Evolutionary conservation across 352 stramenopile species (phyloP), one percentile per base, ranked within the genome.

Genomic region (Pythium coloratum): DNA sequence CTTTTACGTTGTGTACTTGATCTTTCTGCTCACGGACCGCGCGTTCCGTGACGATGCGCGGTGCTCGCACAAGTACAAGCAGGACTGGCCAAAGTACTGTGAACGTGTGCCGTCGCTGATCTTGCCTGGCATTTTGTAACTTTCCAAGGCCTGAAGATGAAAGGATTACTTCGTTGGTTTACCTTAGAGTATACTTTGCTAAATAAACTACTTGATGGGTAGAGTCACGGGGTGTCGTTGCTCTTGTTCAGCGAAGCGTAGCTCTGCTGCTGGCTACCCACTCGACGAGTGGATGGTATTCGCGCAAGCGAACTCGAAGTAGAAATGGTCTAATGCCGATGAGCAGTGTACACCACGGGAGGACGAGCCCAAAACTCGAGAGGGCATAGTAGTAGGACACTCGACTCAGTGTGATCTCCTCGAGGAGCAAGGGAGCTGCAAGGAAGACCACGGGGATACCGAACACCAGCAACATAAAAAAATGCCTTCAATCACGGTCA

Each of bases 11-110:
- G 56, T 79, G 1, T 99, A 94, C 78, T 82, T 99, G 49, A 96
- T 90, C 7, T 75, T 98, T 32, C 76, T 99, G 20, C 86, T 99
- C 55, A 90, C 92, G 0, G 96, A 99, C 79, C 86, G 97, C 64
- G 94, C 96, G 13, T 97, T 93, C 59, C 89, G 97, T 59, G 97
- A 99, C 81, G 94, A 98, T 53, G 91, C 97, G 6, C 90, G 94
- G 47, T 99, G 97, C 73, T 73, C 76, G 7, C 78, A 92, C 64
- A 99, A 99, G 82, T 99, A 99, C 80, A 91, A 89, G 47, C 88
- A 96, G 36, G 95, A 98, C 78, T 99, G 94, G 85, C 82, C 94
- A 42, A 90, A 98, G 69, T 99, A 98, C 69, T 91, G 82, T 69
- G 78, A 84, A 62, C 78, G 80, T 32, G 92, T 98, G 64, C 92